Percentiles rank a stretch among this genome's conserved stretches.
Evolutionary conservation across 257 asterid species (phyloP).

Genomic region (Solanum bulbocastanum): DNA sequence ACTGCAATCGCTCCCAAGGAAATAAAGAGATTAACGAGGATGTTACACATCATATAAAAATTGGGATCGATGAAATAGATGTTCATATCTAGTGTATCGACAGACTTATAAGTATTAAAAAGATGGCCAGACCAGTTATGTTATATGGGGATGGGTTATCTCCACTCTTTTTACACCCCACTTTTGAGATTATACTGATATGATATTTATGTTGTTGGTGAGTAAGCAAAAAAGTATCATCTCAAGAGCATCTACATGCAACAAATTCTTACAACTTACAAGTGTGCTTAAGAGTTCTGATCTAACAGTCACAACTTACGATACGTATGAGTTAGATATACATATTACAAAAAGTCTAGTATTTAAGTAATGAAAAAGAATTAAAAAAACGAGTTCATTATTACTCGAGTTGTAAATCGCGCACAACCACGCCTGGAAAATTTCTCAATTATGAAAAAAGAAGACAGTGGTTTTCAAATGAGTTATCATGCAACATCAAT

Average conservation of each 20-base stretch:
- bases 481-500: neutral
- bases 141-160: too few relatives aligned
- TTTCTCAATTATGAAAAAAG: neutral
- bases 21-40: too few relatives aligned
- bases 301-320: neutral
- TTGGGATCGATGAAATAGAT: too few relatives aligned
- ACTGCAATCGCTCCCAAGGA: too few relatives aligned
- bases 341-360: neutral
- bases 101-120: too few relatives aligned
- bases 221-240: too few relatives aligned
- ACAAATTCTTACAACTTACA: neutral
- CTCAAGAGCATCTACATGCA: neutral
- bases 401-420: neutral
- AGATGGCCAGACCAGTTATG: too few relatives aligned
- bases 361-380: neutral
- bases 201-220: too few relatives aligned
- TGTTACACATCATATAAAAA: too few relatives aligned
- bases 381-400: neutral
- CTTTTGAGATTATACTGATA: too few relatives aligned
- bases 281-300: neutral
- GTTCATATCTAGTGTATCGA: too few relatives aligned
- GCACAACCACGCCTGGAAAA: neutral
- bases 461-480: neutral
- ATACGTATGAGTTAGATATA: neutral
- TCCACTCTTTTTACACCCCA: rapidly evolving